Percentiles rank a stretch among this genome's conserved stretches.
Conservation (phyloP, 345 rosid species). For the Laguncularia racemosa region DNA sequence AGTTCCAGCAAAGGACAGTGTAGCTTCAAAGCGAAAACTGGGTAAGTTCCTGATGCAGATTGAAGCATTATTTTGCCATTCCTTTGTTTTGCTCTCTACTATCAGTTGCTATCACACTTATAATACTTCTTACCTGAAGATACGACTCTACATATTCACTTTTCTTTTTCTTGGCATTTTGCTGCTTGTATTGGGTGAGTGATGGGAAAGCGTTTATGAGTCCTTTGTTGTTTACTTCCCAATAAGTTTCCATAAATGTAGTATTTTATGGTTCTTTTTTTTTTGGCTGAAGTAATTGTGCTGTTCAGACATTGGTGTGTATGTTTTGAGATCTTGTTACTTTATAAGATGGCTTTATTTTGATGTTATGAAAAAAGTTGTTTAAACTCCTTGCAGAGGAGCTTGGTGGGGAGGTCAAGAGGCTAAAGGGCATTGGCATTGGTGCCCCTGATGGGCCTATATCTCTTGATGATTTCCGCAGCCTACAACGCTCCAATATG, state of each 20-base stretch:
- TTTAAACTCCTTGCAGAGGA: slow-evolving; percentile 47
- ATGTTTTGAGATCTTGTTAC: background rate
- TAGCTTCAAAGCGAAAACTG: slow-evolving; percentile 58
- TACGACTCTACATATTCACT: too few relatives aligned
- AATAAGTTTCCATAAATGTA: too few relatives aligned
- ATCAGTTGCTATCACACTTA: too few relatives aligned
- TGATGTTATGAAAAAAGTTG: background rate
- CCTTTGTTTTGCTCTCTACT: background rate
- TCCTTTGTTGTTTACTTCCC: too few relatives aligned
- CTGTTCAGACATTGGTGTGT: too few relatives aligned
- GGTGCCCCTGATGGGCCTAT: slow-evolving; percentile 95
- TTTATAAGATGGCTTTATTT: background rate
- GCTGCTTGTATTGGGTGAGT: too few relatives aligned
- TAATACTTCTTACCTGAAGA: too few relatives aligned
- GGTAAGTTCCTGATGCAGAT: slow-evolving; percentile 29
- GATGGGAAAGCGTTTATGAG: too few relatives aligned
- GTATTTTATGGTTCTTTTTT: too few relatives aligned
- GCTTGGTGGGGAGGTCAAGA: slow-evolving; percentile 49
- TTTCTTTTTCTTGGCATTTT: too few relatives aligned
- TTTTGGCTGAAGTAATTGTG: too few relatives aligned
- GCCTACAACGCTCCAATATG: slow-evolving; percentile 85
- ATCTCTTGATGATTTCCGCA: slow-evolving; percentile 93
- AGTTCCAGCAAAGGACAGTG: slow-evolving; percentile 21
- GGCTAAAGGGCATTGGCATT: slow-evolving; percentile 80
- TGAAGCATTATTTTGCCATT: background rate